phyloP scores from a whole-genome alignment of 2,329 filamentous ascomycete species.

The Westerdykella ornata region DNA sequence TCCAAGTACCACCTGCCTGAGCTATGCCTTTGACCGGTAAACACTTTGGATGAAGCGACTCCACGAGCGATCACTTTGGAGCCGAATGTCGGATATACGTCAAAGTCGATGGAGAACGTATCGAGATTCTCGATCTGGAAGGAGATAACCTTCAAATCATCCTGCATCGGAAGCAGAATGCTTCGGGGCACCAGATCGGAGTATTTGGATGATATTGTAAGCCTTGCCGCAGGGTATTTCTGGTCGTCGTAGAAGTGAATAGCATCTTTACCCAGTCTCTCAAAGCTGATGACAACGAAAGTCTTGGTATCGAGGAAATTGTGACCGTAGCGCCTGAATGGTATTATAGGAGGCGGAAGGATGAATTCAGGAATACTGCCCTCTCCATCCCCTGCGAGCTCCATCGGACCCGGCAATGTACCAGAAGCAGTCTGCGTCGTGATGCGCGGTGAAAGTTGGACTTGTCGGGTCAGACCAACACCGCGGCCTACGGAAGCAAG shows the following conservation, averaged over 20 bases:
- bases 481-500: slow-evolving; percentile 53
- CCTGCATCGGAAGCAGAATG: slow-evolving; percentile 88
- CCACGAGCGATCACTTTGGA: slow-evolving; percentile 97
- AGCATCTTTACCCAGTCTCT: slow-evolving; percentile 63
- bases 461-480: slow-evolving; percentile 28
- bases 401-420: slow-evolving; percentile 36
- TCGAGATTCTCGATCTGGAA: slow-evolving; percentile 95
- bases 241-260: slow-evolving; percentile 95
- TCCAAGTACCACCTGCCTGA: slow-evolving; percentile 78
- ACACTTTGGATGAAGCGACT: slow-evolving; percentile 81
- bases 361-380: slow-evolving; percentile 79
- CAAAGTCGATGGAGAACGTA: slow-evolving; percentile 90
- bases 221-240: slow-evolving; percentile 87
- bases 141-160: slow-evolving; percentile 86
- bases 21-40: slow-evolving; percentile 67
- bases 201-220: slow-evolving; percentile 93
- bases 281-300: slow-evolving; percentile 87
- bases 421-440: slow-evolving; percentile 31
- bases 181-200: slow-evolving; percentile 96
- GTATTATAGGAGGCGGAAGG: slow-evolving; percentile 91
- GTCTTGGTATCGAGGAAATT: slow-evolving; percentile 98
- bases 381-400: slow-evolving; percentile 69
- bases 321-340: slow-evolving; percentile 87
- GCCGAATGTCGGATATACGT: slow-evolving; percentile 94
- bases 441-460: slow-evolving; percentile 39